Evolutionary conservation across 345 rosid species (phyloP).

Genomic region (Hibiscus syriacus): DNA sequence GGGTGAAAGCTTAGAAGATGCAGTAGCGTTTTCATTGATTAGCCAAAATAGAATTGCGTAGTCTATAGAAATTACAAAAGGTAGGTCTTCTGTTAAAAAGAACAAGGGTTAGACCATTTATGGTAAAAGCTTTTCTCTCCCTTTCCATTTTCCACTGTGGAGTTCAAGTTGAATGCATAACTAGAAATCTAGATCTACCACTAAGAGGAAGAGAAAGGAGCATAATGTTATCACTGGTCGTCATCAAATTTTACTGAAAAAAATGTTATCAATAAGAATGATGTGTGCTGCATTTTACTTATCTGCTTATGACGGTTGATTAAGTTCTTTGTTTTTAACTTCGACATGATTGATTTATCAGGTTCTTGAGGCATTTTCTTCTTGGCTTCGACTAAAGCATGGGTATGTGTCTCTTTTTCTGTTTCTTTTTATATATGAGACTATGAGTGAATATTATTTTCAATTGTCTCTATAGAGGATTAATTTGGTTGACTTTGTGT

Average conservation of each 20-base stretch:
- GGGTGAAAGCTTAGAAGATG: conserved; percentile 1
- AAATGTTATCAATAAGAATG: neutral
- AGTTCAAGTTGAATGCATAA: neutral
- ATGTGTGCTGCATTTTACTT: neutral
- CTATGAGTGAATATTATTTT: neutral
- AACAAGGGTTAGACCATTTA: neutral
- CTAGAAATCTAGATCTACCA: neutral
- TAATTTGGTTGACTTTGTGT: neutral
- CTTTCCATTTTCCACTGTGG: neutral
- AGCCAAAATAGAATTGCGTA: neutral
- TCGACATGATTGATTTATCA: conserved; percentile 27
- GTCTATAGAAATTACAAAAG: neutral
- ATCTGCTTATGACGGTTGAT: conserved; percentile 3
- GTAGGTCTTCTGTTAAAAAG: neutral
- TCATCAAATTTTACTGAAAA: neutral
- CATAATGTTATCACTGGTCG: neutral
- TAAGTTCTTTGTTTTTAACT: conserved; percentile 9
- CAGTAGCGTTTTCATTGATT: neutral
- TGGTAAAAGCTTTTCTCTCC: neutral
- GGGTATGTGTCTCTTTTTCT: conserved; percentile 41
- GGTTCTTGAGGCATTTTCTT: conserved; percentile 99
- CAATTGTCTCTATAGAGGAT: neutral
- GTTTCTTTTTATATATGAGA: neutral
- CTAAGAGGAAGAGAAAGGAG: neutral
- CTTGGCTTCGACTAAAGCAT: conserved; percentile 93